These are phyloP conservation scores for Cyclocybe cylindracea DNA, from an alignment of 768 basidiomycete species.

Conservation along the genomic window DNA sequence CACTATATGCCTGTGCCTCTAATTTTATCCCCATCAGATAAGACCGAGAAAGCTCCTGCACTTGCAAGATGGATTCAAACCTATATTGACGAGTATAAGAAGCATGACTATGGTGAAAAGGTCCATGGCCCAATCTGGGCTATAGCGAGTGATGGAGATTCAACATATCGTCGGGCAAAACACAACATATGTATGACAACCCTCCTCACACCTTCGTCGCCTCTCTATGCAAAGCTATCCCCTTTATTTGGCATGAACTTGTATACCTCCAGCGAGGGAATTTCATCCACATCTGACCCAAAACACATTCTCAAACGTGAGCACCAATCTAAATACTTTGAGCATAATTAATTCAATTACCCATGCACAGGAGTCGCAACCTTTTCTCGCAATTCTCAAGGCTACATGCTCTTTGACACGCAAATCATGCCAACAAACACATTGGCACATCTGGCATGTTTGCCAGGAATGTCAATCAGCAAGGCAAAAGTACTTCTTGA, in stretches of 20 bases:
- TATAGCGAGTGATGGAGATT: slow-evolving; percentile 29
- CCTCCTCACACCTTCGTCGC: slow-evolving; percentile 6
- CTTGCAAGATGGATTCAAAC: slow-evolving; percentile 14
- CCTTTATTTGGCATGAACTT: slow-evolving; percentile 22
- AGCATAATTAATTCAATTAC: too few relatives aligned
- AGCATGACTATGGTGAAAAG: slow-evolving; percentile 15
- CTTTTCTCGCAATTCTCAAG: slow-evolving; percentile 23
- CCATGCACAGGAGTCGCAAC: too few relatives aligned
- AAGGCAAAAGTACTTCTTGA: slow-evolving; percentile 18
- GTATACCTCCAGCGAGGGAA: slow-evolving; percentile 14
- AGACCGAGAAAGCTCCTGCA: slow-evolving; percentile 15
- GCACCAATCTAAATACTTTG: too few relatives aligned
- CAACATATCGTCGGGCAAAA: slow-evolving; percentile 20
- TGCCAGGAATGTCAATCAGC: slow-evolving; percentile 5
- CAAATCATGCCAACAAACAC: slow-evolving; percentile 4
- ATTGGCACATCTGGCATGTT: slow-evolving; percentile 14
- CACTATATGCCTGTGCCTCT: slow-evolving; percentile 23
- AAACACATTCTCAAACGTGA: slow-evolving; percentile 31
- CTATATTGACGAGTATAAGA: slow-evolving; percentile 15
- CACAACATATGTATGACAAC: slow-evolving; percentile 16
- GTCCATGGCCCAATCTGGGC: slow-evolving; percentile 22
- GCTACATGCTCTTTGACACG: slow-evolving; percentile 12
- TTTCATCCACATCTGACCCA: slow-evolving; percentile 24
- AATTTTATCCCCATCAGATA: slow-evolving; percentile 23
- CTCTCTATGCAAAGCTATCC: slow-evolving; percentile 12